phyloP scores from a whole-genome alignment of 352 stramenopile species.

The Pythium plurisporium region DNA sequence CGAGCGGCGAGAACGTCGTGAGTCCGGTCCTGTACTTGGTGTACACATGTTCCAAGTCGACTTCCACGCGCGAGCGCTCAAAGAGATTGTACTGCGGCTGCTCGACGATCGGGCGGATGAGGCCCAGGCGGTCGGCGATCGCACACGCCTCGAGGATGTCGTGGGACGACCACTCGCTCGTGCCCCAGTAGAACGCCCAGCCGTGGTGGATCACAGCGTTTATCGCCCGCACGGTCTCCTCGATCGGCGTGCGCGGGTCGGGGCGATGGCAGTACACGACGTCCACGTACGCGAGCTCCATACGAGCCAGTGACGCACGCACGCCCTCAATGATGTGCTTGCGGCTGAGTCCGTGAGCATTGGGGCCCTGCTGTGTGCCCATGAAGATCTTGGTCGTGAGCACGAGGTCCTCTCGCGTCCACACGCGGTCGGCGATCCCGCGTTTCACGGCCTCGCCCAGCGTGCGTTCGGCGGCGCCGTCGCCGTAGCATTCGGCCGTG shows the following conservation, averaged over 20 bases:
- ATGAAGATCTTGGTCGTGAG: slow-evolving; percentile 64
- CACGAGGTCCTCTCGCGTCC: slow-evolving; percentile 46
- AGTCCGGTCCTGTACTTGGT: slow-evolving; percentile 34
- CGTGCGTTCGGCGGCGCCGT: slow-evolving; percentile 28
- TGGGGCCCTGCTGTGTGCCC: slow-evolving; percentile 22
- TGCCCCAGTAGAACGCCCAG: slow-evolving; percentile 50
- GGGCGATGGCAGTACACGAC: slow-evolving; percentile 36
- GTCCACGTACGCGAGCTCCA: slow-evolving; percentile 43
- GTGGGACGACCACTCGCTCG: slow-evolving; percentile 39
- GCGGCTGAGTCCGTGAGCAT: slow-evolving; percentile 28
- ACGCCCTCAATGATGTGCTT: slow-evolving; percentile 51
- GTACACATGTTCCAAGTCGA: slow-evolving; percentile 39
- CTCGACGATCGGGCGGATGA: slow-evolving; percentile 34
- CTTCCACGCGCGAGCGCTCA: slow-evolving; percentile 36
- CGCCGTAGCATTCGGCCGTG: slow-evolving; percentile 36
- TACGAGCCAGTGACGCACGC: slow-evolving; percentile 37
- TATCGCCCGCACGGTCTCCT: slow-evolving; percentile 49
- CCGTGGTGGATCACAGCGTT: slow-evolving; percentile 37
- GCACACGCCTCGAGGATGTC: slow-evolving; percentile 44
- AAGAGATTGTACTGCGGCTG: slow-evolving; percentile 59
- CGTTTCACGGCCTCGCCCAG: slow-evolving; percentile 28
- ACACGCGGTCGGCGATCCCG: slow-evolving; percentile 24
- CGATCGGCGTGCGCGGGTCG: slow-evolving; percentile 30
- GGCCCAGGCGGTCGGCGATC: slow-evolving; percentile 27
- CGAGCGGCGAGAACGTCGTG: slow-evolving; percentile 43